Evolutionary conservation across 2,329 filamentous ascomycete species (phyloP), one percentile per base, ranked within the genome.

Genomic region (Capronia coronata): DNA sequence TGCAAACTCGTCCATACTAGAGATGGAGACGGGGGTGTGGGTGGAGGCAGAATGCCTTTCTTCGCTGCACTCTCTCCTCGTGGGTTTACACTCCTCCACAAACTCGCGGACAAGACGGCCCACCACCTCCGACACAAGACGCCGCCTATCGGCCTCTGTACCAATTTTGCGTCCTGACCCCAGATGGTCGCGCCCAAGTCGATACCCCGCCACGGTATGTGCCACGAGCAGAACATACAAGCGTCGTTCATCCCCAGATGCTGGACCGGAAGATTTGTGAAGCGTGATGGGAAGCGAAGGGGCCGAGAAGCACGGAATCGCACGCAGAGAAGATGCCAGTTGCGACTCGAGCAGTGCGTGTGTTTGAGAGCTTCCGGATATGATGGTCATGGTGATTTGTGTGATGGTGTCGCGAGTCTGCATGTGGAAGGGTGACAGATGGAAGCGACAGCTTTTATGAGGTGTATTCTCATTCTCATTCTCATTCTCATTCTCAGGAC

Each of bases 201-300:
- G 69, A 51, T 75, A 70, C 1, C 72, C 72, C 0, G 65, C 70
- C 0, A 65, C 65, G 1, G 71, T 74, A 19, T 75, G 74, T 1
- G 77, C 77, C 10, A 80, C 73, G 11, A 81, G 64, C 13, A 82
- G 68, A 16, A 82, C 60, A 49, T 80, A 81, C 29, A 75, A 62
- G 4, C 71, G 68, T 40, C 71, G 71, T 9, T 63, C 64, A 35
- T 73, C 67, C 9, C 64, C 59, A 1, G 73, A 75, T n/a, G n/a
- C n/a, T 18, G 65, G 70, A 2, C 29, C 34, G 9, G 47, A 48
- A 18, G 43, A 44, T 10, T 40, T 16, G 18, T 55, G 50, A 10
- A 49, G 3, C 14, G 43, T 32, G 35, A 57, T 46, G 1, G 49
- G 40, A 10, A 35, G 10, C 19, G 16, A 9, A 8, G 25, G 35